Percentiles rank a stretch among this genome's conserved stretches.
These are phyloP conservation scores for Pseudohalonectria lignicola DNA, from an alignment of 2,329 filamentous ascomycete genomes.

Conservation along the genomic window DNA sequence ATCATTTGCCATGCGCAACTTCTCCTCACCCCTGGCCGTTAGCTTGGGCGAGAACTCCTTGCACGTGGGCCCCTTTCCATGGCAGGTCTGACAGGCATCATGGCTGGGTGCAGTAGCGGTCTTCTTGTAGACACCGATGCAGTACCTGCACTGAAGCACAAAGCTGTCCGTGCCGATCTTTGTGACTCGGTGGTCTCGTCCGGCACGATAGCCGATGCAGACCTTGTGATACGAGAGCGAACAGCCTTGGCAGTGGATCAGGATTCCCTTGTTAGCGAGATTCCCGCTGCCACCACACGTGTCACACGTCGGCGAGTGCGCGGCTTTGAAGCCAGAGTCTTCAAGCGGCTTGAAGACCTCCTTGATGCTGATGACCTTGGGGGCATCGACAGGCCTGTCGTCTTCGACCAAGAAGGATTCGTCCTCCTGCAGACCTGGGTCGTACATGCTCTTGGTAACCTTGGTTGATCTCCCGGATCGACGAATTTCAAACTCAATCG, in stretches of 20 bases:
- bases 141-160: slow-evolving; percentile 82
- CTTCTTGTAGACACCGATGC: slow-evolving; percentile 56
- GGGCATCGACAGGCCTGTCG: slow-evolving; percentile 27
- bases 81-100: slow-evolving; percentile 62
- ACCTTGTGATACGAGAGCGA: slow-evolving; percentile 70
- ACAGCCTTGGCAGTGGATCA: slow-evolving; percentile 89
- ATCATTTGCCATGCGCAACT: slow-evolving; percentile 65
- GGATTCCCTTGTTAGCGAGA: slow-evolving; percentile 47
- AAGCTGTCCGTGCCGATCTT: slow-evolving; percentile 70
- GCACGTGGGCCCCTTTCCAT: slow-evolving; percentile 55
- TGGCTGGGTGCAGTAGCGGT: slow-evolving; percentile 67
- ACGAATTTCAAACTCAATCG: slow-evolving; percentile 42
- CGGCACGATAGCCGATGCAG: slow-evolving; percentile 65
- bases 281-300: slow-evolving; percentile 51
- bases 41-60: slow-evolving; percentile 61
- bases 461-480: slow-evolving; percentile 36
- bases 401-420: slow-evolving; percentile 42
- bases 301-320: slow-evolving; percentile 63
- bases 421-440: slow-evolving; percentile 46
- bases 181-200: slow-evolving; percentile 78
- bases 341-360: slow-evolving; percentile 60
- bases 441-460: slow-evolving; percentile 32
- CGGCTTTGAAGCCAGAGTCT: slow-evolving; percentile 54
- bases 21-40: slow-evolving; percentile 72
- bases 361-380: slow-evolving; percentile 53